These are phyloP conservation scores for Cercospora sp. DNA, from an alignment of 2,329 filamentous ascomycete genomes.

Conservation along the genomic window DNA sequence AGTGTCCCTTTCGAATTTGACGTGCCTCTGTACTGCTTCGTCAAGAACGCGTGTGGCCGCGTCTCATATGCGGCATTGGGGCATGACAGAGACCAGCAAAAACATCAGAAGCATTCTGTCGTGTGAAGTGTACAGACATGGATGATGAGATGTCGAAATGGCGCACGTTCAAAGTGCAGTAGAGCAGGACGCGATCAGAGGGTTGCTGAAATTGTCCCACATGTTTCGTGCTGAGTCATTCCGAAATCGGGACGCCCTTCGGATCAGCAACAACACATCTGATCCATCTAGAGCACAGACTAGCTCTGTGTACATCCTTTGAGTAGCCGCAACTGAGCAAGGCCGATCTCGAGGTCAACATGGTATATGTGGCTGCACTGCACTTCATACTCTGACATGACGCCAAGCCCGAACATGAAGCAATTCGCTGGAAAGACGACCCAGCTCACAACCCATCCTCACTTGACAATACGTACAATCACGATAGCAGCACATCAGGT, in stretches of 20 bases:
- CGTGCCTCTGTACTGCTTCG: background rate
- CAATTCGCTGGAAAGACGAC: too few species aligned
- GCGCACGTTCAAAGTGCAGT: background rate
- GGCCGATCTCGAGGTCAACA: too few species aligned
- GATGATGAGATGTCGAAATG: background rate
- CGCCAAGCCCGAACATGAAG: too few species aligned
- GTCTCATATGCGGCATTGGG: background rate
- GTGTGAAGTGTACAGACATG: too few species aligned
- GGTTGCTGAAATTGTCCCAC: background rate
- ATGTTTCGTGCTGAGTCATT: background rate
- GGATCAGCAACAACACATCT: background rate
- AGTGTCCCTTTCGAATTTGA: background rate
- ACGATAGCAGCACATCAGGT: background rate
- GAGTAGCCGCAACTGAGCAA: too few species aligned
- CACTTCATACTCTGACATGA: too few species aligned
- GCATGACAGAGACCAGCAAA: background rate
- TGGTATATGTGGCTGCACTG: too few species aligned
- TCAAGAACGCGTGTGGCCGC: too few species aligned
- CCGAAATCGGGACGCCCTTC: background rate
- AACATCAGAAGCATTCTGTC: too few species aligned
- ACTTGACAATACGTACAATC: background rate
- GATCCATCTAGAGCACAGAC: background rate
- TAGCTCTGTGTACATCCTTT: too few species aligned
- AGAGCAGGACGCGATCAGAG: background rate
- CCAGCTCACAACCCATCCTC: too few species aligned